phyloP scores from a whole-genome alignment of 2,329 filamentous ascomycete genomes.

The Ascochyta fabae region DNA sequence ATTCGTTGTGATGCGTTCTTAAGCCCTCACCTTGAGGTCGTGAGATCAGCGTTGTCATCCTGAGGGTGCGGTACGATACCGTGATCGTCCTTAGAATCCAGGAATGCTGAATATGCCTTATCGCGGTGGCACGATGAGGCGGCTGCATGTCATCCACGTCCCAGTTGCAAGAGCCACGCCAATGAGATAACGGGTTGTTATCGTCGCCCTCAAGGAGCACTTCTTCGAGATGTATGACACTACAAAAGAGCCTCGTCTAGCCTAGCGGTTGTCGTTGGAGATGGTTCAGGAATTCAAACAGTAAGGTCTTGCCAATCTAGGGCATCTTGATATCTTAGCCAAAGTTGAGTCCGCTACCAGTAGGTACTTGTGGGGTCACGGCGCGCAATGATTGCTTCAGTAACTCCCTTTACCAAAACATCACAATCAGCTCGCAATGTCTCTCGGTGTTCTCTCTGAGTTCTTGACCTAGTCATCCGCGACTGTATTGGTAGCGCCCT shows the following conservation, averaged over 20 bases:
- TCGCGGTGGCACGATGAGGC: not conserved
- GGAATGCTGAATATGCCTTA: slow-evolving; percentile 7
- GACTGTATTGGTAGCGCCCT: slow-evolving; percentile 15
- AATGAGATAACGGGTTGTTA: slow-evolving; percentile 1
- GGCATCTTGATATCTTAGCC: too few species aligned
- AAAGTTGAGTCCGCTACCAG: too few species aligned
- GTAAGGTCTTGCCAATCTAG: too few species aligned
- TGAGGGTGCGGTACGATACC: not conserved
- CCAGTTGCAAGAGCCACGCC: not conserved
- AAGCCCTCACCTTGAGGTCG: not conserved
- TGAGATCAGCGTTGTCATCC: not conserved
- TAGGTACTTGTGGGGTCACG: too few species aligned
- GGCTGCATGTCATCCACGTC: not conserved
- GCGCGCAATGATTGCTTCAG: too few species aligned
- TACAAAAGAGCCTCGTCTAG: not conserved
- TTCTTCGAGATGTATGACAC: not conserved
- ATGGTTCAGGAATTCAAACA: not conserved
- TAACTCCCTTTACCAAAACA: too few species aligned
- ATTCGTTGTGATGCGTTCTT: not conserved
- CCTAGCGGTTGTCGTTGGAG: not conserved
- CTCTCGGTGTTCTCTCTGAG: too few species aligned
- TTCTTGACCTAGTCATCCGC: too few species aligned
- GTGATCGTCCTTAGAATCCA: not conserved
- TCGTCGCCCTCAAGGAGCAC: not conserved
- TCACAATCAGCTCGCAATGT: too few species aligned